phyloP scores from a whole-genome alignment of 305 asterid species.

The Plantago lanceolata region DNA sequence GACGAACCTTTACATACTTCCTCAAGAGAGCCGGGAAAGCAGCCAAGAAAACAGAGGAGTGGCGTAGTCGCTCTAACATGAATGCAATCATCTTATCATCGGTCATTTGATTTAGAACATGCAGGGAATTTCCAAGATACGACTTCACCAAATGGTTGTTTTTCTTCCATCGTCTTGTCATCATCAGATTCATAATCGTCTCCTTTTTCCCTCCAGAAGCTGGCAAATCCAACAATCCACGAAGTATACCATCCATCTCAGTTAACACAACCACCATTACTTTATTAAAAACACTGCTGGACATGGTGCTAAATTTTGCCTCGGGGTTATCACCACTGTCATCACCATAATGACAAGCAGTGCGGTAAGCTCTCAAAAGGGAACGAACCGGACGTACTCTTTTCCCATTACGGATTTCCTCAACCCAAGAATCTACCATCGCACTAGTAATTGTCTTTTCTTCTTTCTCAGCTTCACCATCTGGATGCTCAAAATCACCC shows the following conservation, averaged over 20 bases:
- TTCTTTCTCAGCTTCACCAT: slow-evolving; percentile 33
- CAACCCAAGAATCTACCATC: slow-evolving; percentile 83
- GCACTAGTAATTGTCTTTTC: slow-evolving; percentile 58
- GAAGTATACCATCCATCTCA: slow-evolving; percentile 87
- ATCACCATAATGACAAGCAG: slow-evolving; percentile 93
- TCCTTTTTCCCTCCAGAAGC: slow-evolving; percentile 66
- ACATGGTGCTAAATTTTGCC: slow-evolving; percentile 61
- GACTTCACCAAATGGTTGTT: slow-evolving; percentile 79
- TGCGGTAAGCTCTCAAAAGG: slow-evolving; percentile 69
- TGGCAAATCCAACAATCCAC: slow-evolving; percentile 59
- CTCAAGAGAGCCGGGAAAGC: slow-evolving; percentile 84
- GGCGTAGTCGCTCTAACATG: slow-evolving; percentile 58
- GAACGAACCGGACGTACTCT: slow-evolving; percentile 68
- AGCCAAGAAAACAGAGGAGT: slow-evolving; percentile 67
- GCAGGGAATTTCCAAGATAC: slow-evolving; percentile 85
- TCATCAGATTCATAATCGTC: slow-evolving; percentile 51
- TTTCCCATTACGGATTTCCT: slow-evolving; percentile 45
- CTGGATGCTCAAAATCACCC: slow-evolving; percentile 31
- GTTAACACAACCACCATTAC: slow-evolving; percentile 77
- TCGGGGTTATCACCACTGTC: slow-evolving; percentile 62
- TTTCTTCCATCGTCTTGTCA: slow-evolving; percentile 70
- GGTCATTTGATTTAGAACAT: slow-evolving; percentile 85
- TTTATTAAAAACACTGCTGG: slow-evolving; percentile 78
- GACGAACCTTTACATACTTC: slow-evolving; percentile 75
- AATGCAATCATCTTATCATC: slow-evolving; percentile 83